Evolutionary conservation across 2,329 filamentous ascomycete species (phyloP).

Genomic region (Botrytis aclada): DNA sequence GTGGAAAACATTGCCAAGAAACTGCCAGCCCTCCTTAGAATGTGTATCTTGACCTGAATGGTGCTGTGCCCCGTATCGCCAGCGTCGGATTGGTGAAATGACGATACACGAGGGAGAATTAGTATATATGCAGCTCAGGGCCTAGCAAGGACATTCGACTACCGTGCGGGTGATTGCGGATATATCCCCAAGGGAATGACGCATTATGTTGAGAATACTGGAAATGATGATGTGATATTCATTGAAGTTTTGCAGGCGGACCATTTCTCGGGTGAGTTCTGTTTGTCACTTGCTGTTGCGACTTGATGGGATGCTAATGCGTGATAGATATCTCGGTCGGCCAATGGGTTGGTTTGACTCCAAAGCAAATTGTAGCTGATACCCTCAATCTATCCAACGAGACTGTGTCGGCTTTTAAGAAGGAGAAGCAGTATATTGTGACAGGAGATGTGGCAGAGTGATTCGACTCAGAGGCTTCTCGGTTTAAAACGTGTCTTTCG

Average conservation of each 20-base stretch:
- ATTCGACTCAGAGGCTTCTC: neutral
- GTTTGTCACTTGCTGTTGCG: neutral
- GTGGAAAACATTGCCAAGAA: neutral
- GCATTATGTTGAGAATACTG: constrained; percentile 79
- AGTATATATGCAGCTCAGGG: constrained; percentile 71
- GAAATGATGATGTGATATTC: constrained; percentile 72
- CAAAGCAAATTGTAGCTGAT: constrained; percentile 56
- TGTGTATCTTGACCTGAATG: neutral
- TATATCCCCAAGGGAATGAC: constrained; percentile 76
- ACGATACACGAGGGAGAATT: constrained; percentile 39
- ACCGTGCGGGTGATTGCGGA: constrained; percentile 69
- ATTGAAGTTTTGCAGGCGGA: constrained; percentile 72
- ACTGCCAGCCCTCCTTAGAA: neutral
- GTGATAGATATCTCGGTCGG: constrained; percentile 42
- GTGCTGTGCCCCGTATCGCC: neutral
- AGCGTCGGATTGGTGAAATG: neutral
- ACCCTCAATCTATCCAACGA: constrained; percentile 47
- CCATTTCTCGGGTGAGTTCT: constrained; percentile 49
- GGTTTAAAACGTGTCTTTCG: neutral
- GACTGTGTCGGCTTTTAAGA: constrained; percentile 42
- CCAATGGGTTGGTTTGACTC: constrained; percentile 50
- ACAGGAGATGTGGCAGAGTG: constrained; percentile 31
- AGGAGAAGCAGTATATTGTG: constrained; percentile 46
- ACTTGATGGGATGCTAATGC: constrained; percentile 25
- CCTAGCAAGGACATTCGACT: constrained; percentile 72